These are phyloP conservation scores for Theileria parva DNA, from an alignment of 169 alveolate species.

Conservation along the genomic window DNA sequence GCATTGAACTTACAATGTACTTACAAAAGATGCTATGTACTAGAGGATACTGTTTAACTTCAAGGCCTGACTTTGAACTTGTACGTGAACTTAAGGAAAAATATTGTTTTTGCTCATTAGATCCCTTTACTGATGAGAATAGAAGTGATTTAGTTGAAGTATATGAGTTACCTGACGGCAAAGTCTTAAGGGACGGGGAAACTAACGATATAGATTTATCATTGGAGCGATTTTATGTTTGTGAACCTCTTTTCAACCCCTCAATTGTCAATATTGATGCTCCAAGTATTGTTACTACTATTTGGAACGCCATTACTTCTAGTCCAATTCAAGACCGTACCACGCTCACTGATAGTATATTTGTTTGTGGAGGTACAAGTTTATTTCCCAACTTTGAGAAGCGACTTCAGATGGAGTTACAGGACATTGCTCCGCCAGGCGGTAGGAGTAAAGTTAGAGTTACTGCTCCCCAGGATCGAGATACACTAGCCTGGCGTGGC, in stretches of 20 bases:
- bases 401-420: conserved; percentile 68
- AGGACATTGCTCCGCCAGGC: conserved; percentile 72
- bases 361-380: conserved; percentile 72
- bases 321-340: conserved; percentile 69
- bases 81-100: conserved; percentile 80
- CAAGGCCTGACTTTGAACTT: conserved; percentile 76
- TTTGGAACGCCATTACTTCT: conserved; percentile 68
- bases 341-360: conserved; percentile 62
- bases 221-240: conserved; percentile 83
- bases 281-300: conserved; percentile 62
- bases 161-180: conserved; percentile 84
- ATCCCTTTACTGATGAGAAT: conserved; percentile 77
- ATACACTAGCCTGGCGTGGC: conserved; percentile 59
- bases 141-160: conserved; percentile 64
- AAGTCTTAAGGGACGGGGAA: conserved; percentile 78
- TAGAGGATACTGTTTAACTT: conserved; percentile 75
- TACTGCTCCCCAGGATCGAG: conserved; percentile 42
- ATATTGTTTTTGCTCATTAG: conserved; percentile 80
- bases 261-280: conserved; percentile 53
- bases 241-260: conserved; percentile 84
- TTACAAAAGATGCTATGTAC: conserved; percentile 79
- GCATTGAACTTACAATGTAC: conserved; percentile 83
- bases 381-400: conserved; percentile 68
- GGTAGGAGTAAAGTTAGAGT: conserved; percentile 70
- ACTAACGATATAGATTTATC: conserved; percentile 73